phyloP scores from a whole-genome alignment of 805 yeast genomes.

The Candida germanica region DNA sequence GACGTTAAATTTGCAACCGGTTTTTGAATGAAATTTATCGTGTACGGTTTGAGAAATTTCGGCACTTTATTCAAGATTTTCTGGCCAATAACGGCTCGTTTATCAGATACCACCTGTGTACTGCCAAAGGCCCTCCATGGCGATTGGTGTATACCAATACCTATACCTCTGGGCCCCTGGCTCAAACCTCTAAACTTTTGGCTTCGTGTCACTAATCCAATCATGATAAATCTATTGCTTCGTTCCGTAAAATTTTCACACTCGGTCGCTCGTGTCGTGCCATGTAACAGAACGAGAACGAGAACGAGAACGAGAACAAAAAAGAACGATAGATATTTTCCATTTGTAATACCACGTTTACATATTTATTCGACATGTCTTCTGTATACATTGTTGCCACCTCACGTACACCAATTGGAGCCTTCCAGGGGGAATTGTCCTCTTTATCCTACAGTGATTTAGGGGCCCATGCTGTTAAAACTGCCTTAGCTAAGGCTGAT shows the following conservation, averaged over 20 bases:
- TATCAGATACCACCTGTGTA: constrained; percentile 4
- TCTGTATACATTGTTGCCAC: constrained; percentile 84
- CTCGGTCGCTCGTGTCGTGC: too few relatives aligned
- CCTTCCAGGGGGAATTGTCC: constrained; percentile 82
- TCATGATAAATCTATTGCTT: neutral
- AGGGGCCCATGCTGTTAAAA: constrained; percentile 89
- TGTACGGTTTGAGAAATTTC: constrained; percentile 47
- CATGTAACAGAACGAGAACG: too few relatives aligned
- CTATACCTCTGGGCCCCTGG: too few relatives aligned
- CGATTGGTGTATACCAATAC: too few relatives aligned
- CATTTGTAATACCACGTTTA: too few relatives aligned
- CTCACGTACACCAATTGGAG: constrained; percentile 94
- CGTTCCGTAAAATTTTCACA: too few relatives aligned
- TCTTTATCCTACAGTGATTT: constrained; percentile 77
- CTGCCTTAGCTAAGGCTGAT: constrained; percentile 77
- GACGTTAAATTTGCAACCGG: constrained; percentile 62
- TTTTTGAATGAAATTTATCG: constrained; percentile 47
- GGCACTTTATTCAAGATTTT: constrained; percentile 41
- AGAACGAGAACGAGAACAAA: too few relatives aligned
- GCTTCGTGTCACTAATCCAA: too few relatives aligned
- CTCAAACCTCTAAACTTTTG: too few relatives aligned
- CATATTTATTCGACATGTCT: too few relatives aligned
- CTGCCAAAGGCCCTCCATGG: neutral
- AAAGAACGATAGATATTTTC: too few relatives aligned
- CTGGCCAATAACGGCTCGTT: constrained; percentile 12